Evolutionary conservation across 768 basidiomycete genomes (phyloP).

Genomic region (Gelatoporia subvermispora): DNA sequence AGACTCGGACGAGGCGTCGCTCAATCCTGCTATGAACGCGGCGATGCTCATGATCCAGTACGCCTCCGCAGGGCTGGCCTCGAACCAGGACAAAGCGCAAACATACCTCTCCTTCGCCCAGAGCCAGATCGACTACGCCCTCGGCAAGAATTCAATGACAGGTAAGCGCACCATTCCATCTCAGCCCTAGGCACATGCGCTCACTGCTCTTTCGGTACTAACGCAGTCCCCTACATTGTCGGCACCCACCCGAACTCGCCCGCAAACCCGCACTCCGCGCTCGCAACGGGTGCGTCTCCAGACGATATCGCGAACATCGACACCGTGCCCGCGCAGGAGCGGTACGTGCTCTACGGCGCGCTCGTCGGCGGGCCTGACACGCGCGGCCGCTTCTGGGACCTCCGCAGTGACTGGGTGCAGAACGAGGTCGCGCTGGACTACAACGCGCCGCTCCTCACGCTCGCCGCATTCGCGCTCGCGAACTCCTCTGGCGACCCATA

Average conservation of each 20-base stretch:
- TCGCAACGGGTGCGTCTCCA: conserved; percentile 71
- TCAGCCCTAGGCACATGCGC: no score
- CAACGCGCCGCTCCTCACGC: conserved; percentile 83
- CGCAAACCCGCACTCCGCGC: conserved; percentile 83
- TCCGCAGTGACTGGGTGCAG: conserved; percentile 86
- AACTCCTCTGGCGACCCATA: conserved; percentile 69
- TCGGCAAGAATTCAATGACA: conserved; percentile 89
- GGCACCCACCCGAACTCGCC: conserved; percentile 90
- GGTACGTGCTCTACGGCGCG: conserved; percentile 81
- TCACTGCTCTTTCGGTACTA: not conserved
- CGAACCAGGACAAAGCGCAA: conserved; percentile 48
- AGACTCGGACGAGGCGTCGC: conserved; percentile 72
- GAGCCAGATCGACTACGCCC: conserved; percentile 71
- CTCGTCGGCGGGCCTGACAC: conserved; percentile 84
- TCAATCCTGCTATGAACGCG: conserved; percentile 84
- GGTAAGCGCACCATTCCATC: conserved; percentile 38
- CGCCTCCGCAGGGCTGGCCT: conserved; percentile 55
- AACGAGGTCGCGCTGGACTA: conserved; percentile 89
- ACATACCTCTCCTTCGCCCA: conserved; percentile 75
- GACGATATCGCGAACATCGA: conserved; percentile 62
- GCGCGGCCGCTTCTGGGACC: conserved; percentile 75
- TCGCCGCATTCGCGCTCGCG: conserved; percentile 74
- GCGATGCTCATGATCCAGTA: conserved; percentile 82
- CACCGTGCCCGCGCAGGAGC: conserved; percentile 64
- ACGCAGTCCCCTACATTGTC: conserved; percentile 74